Evolutionary conservation across 176 grass and related monocot species (phyloP).

Genomic region (Dactylis glomerata): DNA sequence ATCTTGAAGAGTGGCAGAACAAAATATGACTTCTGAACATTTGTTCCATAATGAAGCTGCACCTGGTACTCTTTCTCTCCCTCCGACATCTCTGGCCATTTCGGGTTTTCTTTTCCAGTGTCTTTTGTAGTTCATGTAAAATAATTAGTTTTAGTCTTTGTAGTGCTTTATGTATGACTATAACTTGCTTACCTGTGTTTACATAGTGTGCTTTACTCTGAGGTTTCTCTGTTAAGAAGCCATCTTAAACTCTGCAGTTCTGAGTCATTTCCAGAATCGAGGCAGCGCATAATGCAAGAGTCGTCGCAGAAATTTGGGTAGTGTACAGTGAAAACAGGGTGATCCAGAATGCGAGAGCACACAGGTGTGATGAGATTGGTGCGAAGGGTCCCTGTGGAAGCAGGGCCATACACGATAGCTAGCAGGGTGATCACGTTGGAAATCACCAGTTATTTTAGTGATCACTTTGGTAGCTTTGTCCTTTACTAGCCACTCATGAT

Average conservation of each 20-base stretch:
- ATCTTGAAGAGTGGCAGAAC: slow-evolving; percentile 81
- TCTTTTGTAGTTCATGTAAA: neutral
- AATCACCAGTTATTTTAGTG: slow-evolving; percentile 2
- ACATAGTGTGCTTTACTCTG: neutral
- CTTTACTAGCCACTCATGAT: neutral
- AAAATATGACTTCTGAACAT: slow-evolving; percentile 85
- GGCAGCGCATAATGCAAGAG: neutral
- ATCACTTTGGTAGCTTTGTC: neutral
- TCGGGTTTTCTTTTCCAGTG: neutral
- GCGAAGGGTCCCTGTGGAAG: neutral
- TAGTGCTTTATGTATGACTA: neutral
- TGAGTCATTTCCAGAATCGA: neutral
- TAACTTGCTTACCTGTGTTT: neutral
- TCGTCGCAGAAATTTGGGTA: neutral
- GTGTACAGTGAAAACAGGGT: neutral
- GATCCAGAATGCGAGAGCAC: neutral
- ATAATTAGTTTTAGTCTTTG: neutral
- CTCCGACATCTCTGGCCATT: neutral
- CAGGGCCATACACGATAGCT: neutral
- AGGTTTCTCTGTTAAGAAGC: neutral
- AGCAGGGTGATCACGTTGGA: neutral
- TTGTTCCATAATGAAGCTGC: neutral
- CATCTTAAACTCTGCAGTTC: neutral
- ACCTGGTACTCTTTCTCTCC: neutral
- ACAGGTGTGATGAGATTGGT: neutral